These are phyloP conservation scores for Fusarium chlamydosporum DNA, from an alignment of 2,329 filamentous ascomycete species.

Conservation along the genomic window DNA sequence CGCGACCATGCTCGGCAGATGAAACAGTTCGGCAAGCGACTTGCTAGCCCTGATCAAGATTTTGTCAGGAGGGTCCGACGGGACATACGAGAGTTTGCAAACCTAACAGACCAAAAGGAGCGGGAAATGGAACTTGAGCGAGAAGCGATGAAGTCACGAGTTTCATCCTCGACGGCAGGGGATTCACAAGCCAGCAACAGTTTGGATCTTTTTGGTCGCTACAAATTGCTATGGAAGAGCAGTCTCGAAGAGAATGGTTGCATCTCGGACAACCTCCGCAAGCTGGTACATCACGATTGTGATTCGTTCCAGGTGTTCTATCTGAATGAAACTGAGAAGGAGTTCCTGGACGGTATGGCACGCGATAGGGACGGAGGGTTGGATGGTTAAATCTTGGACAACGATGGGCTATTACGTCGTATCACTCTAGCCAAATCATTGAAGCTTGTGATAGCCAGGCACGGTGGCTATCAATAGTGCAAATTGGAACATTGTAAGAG, in stretches of 20 bases:
- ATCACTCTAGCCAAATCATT: too few species aligned
- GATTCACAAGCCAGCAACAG: neutral
- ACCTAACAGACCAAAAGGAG: rapidly evolving
- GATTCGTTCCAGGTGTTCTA: rapidly evolving
- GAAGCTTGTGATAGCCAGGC: too few species aligned
- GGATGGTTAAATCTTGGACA: too few species aligned
- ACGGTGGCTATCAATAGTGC: too few species aligned
- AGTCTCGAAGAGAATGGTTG: rapidly evolving
- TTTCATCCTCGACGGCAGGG: neutral
- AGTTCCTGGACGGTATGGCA: neutral
- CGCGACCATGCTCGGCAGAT: neutral
- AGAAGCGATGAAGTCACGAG: neutral
- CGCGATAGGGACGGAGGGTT: neutral
- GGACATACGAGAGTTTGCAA: neutral
- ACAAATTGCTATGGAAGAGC: neutral
- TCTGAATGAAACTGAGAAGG: neutral
- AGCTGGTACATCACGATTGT: neutral
- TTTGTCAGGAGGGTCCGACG: rapidly evolving
- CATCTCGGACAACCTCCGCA: neutral
- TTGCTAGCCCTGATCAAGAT: rapidly evolving
- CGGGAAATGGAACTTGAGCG: neutral
- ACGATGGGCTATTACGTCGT: too few species aligned
- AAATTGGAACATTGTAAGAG: too few species aligned
- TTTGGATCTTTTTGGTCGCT: neutral
- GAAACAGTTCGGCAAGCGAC: rapidly evolving